Conservation (phyloP, 257 asterid species). For the Solanum corneliomulleri region DNA sequence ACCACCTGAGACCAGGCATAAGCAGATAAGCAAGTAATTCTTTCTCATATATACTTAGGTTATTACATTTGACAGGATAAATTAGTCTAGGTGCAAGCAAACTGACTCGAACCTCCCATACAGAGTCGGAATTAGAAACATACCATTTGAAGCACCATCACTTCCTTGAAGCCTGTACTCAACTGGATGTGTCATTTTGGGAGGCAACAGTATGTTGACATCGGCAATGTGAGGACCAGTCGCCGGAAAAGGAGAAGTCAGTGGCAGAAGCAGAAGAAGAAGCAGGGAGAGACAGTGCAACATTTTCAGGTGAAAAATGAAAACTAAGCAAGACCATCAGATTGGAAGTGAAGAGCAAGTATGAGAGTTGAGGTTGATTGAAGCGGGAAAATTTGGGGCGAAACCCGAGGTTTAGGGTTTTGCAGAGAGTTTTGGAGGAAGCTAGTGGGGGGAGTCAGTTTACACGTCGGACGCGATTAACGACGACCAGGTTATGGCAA, state of each 20-base stretch:
- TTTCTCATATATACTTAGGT: not conserved
- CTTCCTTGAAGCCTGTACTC: conserved; percentile 91
- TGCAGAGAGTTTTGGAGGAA: not conserved
- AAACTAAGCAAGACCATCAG: not conserved
- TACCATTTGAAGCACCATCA: conserved; percentile 97
- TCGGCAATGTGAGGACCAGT: conserved; percentile 88
- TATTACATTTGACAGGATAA: not conserved
- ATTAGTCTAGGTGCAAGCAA: not conserved
- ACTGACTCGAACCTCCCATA: not conserved
- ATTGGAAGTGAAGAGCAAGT: not conserved
- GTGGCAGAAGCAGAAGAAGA: not conserved
- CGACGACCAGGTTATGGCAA: not conserved
- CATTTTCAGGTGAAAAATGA: not conserved
- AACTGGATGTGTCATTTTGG: conserved; percentile 85
- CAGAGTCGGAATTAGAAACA: not conserved
- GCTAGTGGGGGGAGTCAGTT: not conserved
- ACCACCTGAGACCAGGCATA: not conserved
- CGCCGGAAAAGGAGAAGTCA: not conserved
- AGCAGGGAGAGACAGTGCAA: not conserved
- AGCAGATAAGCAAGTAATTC: not conserved
- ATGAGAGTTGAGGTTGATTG: not conserved
- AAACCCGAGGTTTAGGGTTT: not conserved
- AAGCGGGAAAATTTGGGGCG: not conserved
- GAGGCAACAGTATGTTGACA: conserved; percentile 80
- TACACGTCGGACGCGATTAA: not conserved